These are phyloP conservation scores for Xylaria sp. DNA, from an alignment of 2,329 filamentous ascomycete species.

Conservation along the genomic window DNA sequence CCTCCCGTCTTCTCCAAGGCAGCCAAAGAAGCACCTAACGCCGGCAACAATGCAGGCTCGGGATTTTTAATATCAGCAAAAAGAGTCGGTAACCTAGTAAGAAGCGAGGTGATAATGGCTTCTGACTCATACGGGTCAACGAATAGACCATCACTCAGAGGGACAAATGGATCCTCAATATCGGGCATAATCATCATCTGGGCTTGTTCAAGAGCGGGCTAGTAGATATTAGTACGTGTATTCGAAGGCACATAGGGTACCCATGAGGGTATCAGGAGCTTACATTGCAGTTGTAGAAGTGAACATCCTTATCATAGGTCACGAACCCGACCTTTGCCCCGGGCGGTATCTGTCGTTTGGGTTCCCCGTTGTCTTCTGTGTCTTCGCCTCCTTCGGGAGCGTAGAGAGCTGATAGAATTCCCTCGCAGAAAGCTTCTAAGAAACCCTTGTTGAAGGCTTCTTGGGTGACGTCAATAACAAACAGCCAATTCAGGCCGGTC, in stretches of 20 bases:
- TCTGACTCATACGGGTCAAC: slow-evolving; percentile 91
- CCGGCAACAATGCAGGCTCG: slow-evolving; percentile 86
- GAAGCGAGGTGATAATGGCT: slow-evolving; percentile 85
- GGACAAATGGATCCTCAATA: slow-evolving; percentile 94
- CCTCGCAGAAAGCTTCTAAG: slow-evolving; percentile 88
- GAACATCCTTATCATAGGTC: slow-evolving; percentile 95
- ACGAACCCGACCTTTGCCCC: slow-evolving; percentile 93
- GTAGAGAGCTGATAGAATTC: slow-evolving; percentile 86
- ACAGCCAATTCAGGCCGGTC: slow-evolving; percentile 86
- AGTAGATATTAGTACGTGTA: slow-evolving; percentile 36
- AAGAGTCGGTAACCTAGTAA: slow-evolving; percentile 83
- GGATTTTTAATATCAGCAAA: slow-evolving; percentile 90
- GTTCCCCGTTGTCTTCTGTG: slow-evolving; percentile 63
- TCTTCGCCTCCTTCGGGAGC: slow-evolving; percentile 68
- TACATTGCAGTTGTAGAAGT: slow-evolving; percentile 95
- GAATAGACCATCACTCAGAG: slow-evolving; percentile 89
- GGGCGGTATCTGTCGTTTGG: slow-evolving; percentile 71
- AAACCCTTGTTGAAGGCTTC: slow-evolving; percentile 93
- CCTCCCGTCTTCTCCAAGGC: slow-evolving; percentile 88
- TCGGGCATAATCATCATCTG: slow-evolving; percentile 99
- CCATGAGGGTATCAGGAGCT: slow-evolving; percentile 46
- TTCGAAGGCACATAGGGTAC: background rate
- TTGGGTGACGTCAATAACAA: slow-evolving; percentile 92
- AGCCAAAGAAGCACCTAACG: slow-evolving; percentile 83
- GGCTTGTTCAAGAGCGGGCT: slow-evolving; percentile 82